Evolutionary conservation across 192 early-diverging fungal species (phyloP), one percentile per base, ranked within the genome.

Genomic region (Umbelopsis vinacea): DNA sequence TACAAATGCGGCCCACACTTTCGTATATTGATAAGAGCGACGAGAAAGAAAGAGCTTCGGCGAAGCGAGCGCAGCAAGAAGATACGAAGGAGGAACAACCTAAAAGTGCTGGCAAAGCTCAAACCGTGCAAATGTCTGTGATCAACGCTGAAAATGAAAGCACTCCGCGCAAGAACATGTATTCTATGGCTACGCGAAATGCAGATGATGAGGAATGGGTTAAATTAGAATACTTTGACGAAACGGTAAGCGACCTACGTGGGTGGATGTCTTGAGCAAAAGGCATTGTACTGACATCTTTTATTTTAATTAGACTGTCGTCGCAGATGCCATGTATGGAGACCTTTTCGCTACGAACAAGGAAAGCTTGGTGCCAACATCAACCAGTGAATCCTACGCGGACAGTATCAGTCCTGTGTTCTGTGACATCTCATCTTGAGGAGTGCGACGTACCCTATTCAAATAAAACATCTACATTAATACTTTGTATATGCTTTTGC

Each of bases 11-110:
- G 1, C 96, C 97, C 11, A 92, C 89, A 23, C 88, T 99, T 46
- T 90, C 89, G 68, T 97, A 99, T 77, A 80, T 97, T 29, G 96
- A 98, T 72, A 90, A 92, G 74, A 94, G 96, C 74, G 87, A 89
- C 35, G 94, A 95, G 52, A 97, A 96, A 73, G 82, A 85, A 57
- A 89, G 88, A 60, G 89, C 87, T 26, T 89, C 90, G 6, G 86
- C 76, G 66, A 90, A 73, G 87, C 89, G 71, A 70, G 80, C 71
- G 45, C 78, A 79, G 50, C 86, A 91, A 22, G 91, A 93, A 29
- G 91, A 90, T 10, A 87, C 86, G 19, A 88, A 91, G 38, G 86
- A 88, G n/a, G 76, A 83, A 12, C 40, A 43, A 11, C 79, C 67
- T 21, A 87, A 76, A 70, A 72, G 71, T 43, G 74, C 73, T 48